Evolutionary conservation across 2,329 filamentous ascomycete genomes (phyloP).

Genomic region (Aspergillus sp.): DNA sequence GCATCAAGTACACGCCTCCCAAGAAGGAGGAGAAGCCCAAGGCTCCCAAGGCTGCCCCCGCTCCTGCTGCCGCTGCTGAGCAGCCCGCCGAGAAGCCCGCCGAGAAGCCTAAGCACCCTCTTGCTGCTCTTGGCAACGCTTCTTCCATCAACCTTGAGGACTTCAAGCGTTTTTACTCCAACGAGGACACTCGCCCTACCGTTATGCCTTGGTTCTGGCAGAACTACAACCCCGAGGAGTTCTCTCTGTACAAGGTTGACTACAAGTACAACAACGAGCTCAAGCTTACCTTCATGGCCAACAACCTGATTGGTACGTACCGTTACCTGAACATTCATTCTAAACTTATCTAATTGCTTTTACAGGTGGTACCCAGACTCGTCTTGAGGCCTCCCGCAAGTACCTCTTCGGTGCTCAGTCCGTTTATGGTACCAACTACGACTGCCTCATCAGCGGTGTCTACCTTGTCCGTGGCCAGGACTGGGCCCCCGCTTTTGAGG

Average conservation of each 20-base stretch:
- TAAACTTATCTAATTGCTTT: constrained; percentile 8
- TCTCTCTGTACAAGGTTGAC: constrained; percentile 86
- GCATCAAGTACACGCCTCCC: constrained; percentile 65
- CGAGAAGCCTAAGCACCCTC: constrained; percentile 91
- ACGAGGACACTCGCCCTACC: constrained; percentile 73
- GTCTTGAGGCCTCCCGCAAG: constrained; percentile 96
- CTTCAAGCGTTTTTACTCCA: constrained; percentile 99
- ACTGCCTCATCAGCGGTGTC: constrained; percentile 85
- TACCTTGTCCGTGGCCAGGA: constrained; percentile 95
- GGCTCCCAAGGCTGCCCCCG: constrained; percentile 55
- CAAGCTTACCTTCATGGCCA: constrained; percentile 96
- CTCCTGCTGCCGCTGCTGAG: constrained; percentile 41
- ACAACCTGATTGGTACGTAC: constrained; percentile 77
- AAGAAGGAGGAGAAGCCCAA: constrained; percentile 64
- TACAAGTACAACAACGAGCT: constrained; percentile 99
- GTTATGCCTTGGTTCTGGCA: constrained; percentile 99
- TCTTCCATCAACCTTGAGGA: constrained; percentile 82
- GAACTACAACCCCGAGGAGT: constrained; percentile 88
- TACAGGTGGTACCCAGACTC: constrained; percentile 81
- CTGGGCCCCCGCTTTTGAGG: constrained; percentile 77
- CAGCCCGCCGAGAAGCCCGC: constrained; percentile 51
- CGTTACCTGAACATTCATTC: background rate
- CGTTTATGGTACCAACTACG: constrained; percentile 82
- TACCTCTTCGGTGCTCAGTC: constrained; percentile 88
- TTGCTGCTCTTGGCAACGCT: constrained; percentile 68